A percentile compares a stretch with the other conserved stretches of the same genome.
Evolutionary conservation across 306 rosid species (phyloP).

Genomic region (Malus fusca): DNA sequence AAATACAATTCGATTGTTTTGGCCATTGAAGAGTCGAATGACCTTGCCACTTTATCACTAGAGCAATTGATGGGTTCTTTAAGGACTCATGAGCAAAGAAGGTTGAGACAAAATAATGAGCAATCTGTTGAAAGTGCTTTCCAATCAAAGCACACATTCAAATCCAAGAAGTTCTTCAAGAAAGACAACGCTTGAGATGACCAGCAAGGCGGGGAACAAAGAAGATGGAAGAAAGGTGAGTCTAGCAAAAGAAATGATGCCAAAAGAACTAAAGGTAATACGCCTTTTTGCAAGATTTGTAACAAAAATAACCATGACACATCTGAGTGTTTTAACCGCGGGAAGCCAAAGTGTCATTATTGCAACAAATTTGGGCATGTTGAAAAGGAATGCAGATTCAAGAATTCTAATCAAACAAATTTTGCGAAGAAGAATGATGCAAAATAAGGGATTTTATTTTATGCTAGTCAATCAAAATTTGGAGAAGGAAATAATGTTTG

Average conservation of each 20-base stretch:
- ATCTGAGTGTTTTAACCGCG: neutral
- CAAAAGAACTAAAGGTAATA: neutral
- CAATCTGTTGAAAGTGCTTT: neutral
- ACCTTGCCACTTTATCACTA: neutral
- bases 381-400: neutral
- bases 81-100: neutral
- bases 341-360: constrained; percentile 1
- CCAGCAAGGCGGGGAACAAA: neutral
- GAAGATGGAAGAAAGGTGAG: neutral
- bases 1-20: neutral
- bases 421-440: neutral
- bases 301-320: too few species aligned
- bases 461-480: too few species aligned
- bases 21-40: too few species aligned
- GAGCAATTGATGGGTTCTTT: neutral
- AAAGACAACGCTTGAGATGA: neutral
- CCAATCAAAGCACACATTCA: neutral
- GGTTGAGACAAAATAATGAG: neutral
- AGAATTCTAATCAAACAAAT: neutral
- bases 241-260: neutral
- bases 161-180: too few species aligned
- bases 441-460: neutral
- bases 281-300: too few species aligned
- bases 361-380: neutral
- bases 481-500: too few species aligned